Conservation (phyloP, 1,284 basidiomycete genomes). For the Boletus austroedulis region DNA sequence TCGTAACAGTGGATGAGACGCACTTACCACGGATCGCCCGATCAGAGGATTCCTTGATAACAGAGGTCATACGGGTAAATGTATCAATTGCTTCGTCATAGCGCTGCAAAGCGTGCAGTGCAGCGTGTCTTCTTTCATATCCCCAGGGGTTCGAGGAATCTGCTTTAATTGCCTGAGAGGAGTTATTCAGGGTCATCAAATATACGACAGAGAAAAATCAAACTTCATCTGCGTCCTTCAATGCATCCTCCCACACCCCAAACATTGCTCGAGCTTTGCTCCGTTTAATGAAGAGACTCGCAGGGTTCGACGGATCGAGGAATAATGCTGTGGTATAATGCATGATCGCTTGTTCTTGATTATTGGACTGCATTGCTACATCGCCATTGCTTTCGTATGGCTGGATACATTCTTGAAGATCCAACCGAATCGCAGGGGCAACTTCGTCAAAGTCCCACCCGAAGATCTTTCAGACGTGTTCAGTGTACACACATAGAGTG, state of each 20-base stretch:
- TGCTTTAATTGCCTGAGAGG: background rate
- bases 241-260: background rate
- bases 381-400: background rate
- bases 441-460: background rate
- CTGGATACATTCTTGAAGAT: background rate
- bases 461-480: background rate
- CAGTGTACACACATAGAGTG: too few species aligned
- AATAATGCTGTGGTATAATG: conserved; percentile 1
- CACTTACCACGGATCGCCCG: background rate
- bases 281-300: background rate
- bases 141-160: background rate
- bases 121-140: conserved; percentile 1
- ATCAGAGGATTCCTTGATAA: background rate
- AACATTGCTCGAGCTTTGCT: background rate
- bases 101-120: background rate
- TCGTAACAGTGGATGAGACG: too few species aligned
- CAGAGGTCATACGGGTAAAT: background rate
- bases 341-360: background rate
- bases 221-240: conserved; percentile 6
- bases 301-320: background rate
- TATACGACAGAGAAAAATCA: background rate
- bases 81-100: conserved; percentile 1
- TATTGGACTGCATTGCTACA: background rate
- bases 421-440: background rate
- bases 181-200: background rate